Evolutionary conservation across 1,284 basidiomycete genomes (phyloP), one percentile per base, ranked within the genome.

Genomic region (Tilletia horrida): DNA sequence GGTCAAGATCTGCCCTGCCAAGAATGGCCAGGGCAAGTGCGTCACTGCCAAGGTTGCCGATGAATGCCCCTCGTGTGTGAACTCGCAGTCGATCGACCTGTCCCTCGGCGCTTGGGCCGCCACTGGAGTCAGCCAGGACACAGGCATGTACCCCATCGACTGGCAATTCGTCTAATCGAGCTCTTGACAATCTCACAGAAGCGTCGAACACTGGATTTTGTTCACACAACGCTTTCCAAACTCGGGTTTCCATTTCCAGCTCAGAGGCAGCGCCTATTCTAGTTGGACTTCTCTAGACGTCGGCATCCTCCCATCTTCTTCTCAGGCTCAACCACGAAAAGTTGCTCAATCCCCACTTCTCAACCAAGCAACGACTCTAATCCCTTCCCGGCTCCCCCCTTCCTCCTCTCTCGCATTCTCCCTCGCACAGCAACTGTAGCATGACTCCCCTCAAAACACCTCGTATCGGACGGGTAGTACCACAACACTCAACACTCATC

Each of bases 21-120:
- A 59, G 3, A 29, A 29, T 8, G 23, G 23, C 27, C 23, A 27
- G 18, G 45, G 45, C 29, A 59, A 59, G 4, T 59, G 55, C 27
- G 13, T 65, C 47, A 48, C 44, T 13, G 64, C 64, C 43, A 65
- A 47, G 29, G 68, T 69, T 16, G 68, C 68, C 8, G 68, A 69
- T 63, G 68, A 65, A 27, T 69, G 68, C 35, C 68, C 68, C 1
- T 63, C 68, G n/a, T 69, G 68, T 55, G 59, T 66, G 35, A 69
- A 69, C 48, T 31, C 21, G 40, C 66, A 66, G 31, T 66, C 62
- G 31, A 42, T 69, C 27, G 68, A 69, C 64, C 47, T 69, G 6
- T 66, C 65, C 57, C 62, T 66, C 59, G 68, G 68, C 14, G 68
- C 68, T 3, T 69, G 55, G 55, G 31, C 27, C 18, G 55, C 55